Base-by-base conservation (phyloP, 257 asterid genomes). In the Nicotiana attenuata region DNA sequence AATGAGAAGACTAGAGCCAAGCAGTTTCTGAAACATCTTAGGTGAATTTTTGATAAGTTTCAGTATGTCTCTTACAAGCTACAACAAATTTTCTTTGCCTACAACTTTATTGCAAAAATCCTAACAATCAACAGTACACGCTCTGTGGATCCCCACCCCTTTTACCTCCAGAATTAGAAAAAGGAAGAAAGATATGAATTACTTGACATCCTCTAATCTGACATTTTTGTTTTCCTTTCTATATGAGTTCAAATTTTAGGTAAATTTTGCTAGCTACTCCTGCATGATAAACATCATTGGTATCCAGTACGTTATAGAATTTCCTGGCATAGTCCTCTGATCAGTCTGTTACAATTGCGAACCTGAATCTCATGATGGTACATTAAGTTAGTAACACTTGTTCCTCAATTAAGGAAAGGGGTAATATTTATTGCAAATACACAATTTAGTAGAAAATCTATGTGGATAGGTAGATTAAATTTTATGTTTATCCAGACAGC, bases 1-100 rank as follows among this genome's bases (percentile, higher is more conserved):
- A 93, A 87, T 75, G 98, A 96, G 88, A 96, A 91, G 87, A 67
- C 85, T 81, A 89, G 99, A 84, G 93, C 98, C 61, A 82, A 86
- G 81, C 88, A 86, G 87, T 63, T 94, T 86, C 87, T 93, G 88
- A 89, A 92, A 81, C 87, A 87, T 85, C 90, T 96, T 86, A 92
- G 87, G 99, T 94, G 87, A 92, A 95, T 83, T 31, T 50, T 35
- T 80, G 20, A 80, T 50, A 50, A 28, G 53, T 65, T 65, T 38
- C 59, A 19, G 3, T 50, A 75, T 75, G 41, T 47, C 11, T 75
- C 24, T 14, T 24, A 73, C n/a, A n/a, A n/a, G n/a, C n/a, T n/a
- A n/a, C 80, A 50, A 2, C 38, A 73, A 75, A 45, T 50, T 75
- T 47, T 24, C 59, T 24, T 75, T 69, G 26, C 79, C 26, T 7